Evolutionary conservation across 768 basidiomycete genomes (phyloP), one percentile per base, ranked within the genome.

Genomic region (Russula sp.): DNA sequence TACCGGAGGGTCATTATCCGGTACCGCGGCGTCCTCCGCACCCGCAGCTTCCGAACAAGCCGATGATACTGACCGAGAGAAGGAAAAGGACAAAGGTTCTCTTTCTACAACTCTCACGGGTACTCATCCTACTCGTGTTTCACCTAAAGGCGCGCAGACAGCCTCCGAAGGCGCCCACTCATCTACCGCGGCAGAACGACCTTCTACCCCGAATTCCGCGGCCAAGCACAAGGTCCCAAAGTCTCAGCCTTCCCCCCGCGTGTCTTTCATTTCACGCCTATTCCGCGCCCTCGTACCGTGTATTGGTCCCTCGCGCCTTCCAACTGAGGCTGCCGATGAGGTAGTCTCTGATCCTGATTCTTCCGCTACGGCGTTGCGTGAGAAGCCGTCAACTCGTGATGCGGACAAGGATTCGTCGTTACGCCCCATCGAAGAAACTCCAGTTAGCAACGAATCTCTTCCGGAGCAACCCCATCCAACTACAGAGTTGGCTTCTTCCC

Each of bases 201-300:
- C 66, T 34, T 62, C 64, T 37, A 66, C 64, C 51, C 31, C 68
- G 49, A 55, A 68, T 45, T 61, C 62, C 47, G 57, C 67, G 51
- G 65, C 45, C 53, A 68, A 66, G 20, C 63, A 59, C 63, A 63
- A 56, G 67, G 68, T 13, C 68, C 65, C 57, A 69, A 69, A 60
- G 9, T 67, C 70, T 71, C 75, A 66, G 61, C 70, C 56, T 70
- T 70, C 71, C 67, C 74, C 66, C 80, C 80, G 75, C 76, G 53
- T 79, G 57, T 83, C 85, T 27, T 80, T 88, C 68, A 73, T 87
- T 62, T 79, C 82, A 56, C 83, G 79, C 71, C 75, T 89, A 61
- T 71, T 89, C 56, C 82, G 78, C 65, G 78, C 81, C 63, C 78
- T 89, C 57, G 78, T 89, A 55, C 88, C 88, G 39, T 90, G 88